A percentile compares a stretch with the other conserved stretches of the same genome.
Conservation (phyloP, 768 basidiomycete genomes). For the Glaciozyma antarctica region DNA sequence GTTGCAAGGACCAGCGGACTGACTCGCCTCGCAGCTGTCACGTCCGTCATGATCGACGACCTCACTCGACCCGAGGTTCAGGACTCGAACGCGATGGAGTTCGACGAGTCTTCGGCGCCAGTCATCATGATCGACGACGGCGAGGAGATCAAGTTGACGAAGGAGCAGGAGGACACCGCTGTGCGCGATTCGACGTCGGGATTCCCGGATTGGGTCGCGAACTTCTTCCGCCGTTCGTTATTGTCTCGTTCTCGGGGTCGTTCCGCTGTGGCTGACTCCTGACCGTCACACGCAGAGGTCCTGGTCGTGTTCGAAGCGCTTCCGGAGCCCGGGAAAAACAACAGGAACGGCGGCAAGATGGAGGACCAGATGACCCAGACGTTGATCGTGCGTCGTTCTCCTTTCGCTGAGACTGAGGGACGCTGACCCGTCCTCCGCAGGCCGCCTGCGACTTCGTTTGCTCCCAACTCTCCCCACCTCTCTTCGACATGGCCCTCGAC, state of each 20-base stretch:
- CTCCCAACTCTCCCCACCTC: conserved; percentile 59
- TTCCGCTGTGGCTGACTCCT: too few relatives aligned
- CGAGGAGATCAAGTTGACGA: conserved; percentile 41
- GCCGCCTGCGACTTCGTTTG: conserved; percentile 67
- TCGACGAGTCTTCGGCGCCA: conserved; percentile 30
- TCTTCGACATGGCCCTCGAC: conserved; percentile 77
- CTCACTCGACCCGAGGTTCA: conserved; percentile 29
- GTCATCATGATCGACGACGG: conserved; percentile 14
- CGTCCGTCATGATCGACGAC: conserved; percentile 34
- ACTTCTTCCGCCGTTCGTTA: conserved; percentile 52
- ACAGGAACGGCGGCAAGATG: conserved; percentile 49
- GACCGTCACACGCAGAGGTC: conserved; percentile 42
- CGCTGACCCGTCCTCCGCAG: conserved; percentile 47
- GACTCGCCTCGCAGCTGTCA: background rate
- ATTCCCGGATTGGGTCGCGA: conserved; percentile 75
- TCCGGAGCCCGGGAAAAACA: conserved; percentile 69
- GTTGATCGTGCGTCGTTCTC: conserved; percentile 31
- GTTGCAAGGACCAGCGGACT: background rate
- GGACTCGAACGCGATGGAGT: conserved; percentile 25
- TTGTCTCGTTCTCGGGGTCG: too few relatives aligned
- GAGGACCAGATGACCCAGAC: conserved; percentile 41
- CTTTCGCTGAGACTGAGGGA: background rate
- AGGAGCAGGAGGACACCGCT: conserved; percentile 61
- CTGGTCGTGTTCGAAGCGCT: conserved; percentile 73
- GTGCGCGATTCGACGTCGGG: conserved; percentile 62